phyloP scores from a whole-genome alignment of 2,329 filamentous ascomycete species.

The Cercospora sp. region DNA sequence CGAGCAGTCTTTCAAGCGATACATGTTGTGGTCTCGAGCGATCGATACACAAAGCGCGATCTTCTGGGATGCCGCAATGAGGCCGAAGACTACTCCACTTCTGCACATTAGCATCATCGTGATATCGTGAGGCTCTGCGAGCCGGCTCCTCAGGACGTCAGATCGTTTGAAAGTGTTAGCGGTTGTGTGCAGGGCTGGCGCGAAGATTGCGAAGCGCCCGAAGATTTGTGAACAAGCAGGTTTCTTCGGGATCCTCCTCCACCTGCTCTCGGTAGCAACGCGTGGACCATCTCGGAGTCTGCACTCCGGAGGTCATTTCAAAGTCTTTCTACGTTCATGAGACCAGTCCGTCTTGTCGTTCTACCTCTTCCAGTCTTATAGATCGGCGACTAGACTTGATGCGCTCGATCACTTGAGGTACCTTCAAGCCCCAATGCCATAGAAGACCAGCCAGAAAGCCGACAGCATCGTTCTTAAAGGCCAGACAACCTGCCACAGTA shows the following conservation, averaged over 20 bases:
- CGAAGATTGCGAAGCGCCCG: not conserved
- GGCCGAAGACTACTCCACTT: conserved; percentile 2
- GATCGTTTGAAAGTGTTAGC: not conserved
- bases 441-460: conserved; percentile 81
- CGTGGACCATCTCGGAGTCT: not conserved
- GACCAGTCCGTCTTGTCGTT: conserved; percentile 21
- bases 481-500: conserved; percentile 77
- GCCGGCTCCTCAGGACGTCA: not conserved
- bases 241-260: not conserved
- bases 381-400: conserved; percentile 19
- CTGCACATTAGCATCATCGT: conserved; percentile 5
- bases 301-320: not conserved
- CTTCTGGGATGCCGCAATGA: not conserved
- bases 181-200: not conserved
- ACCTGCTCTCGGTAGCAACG: not conserved
- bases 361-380: conserved; percentile 24
- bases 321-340: not conserved
- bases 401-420: conserved; percentile 24
- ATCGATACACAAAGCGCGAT: not conserved
- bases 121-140: not conserved
- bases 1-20: not conserved
- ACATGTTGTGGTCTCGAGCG: not conserved
- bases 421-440: conserved; percentile 68
- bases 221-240: not conserved
- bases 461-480: conserved; percentile 86